Evolutionary conservation across 257 asterid species (phyloP).

Genomic region (Cinchona pubescens): DNA sequence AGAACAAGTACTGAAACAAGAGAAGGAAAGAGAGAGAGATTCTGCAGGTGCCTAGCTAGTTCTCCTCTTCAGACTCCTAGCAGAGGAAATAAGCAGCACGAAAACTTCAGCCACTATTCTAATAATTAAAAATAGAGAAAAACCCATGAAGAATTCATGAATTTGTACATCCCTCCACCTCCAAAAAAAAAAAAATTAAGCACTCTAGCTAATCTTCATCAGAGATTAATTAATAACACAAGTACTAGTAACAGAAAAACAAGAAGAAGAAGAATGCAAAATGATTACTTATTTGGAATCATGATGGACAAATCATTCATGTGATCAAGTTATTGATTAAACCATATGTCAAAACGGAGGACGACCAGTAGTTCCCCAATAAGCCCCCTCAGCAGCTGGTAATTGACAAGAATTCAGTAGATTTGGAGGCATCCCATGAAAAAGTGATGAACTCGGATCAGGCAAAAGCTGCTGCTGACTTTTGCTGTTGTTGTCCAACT

Average conservation of each 20-base stretch:
- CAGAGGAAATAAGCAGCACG: slow-evolving; percentile 1
- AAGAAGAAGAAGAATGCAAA: slow-evolving; percentile 17
- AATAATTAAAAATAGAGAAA: not conserved
- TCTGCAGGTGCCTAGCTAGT: not conserved
- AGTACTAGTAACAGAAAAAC: slow-evolving; percentile 8
- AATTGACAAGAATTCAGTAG: slow-evolving; percentile 40
- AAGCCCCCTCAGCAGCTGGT: slow-evolving; percentile 34
- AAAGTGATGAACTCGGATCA: slow-evolving; percentile 32
- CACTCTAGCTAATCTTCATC: slow-evolving; percentile 13
- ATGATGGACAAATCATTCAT: slow-evolving; percentile 6
- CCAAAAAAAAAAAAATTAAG: not conserved
- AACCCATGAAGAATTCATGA: slow-evolving; percentile 31
- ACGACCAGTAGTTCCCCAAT: slow-evolving; percentile 45
- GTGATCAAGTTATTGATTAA: slow-evolving; percentile 4
- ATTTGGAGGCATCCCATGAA: slow-evolving; percentile 35
- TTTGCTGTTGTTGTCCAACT: slow-evolving; percentile 22
- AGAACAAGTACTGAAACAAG: slow-evolving; percentile 18
- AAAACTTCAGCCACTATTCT: slow-evolving; percentile 3
- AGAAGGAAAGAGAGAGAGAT: not conserved
- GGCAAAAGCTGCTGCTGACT: slow-evolving; percentile 32
- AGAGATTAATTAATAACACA: slow-evolving; percentile 20
- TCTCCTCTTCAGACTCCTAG: slow-evolving; percentile 1
- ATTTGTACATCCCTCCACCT: slow-evolving; percentile 33
- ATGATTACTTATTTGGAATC: no score
- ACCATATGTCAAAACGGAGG: slow-evolving; percentile 31